Base-by-base conservation (phyloP, 2,329 filamentous ascomycete genomes). In the Ophiosphaerella korrae region DNA sequence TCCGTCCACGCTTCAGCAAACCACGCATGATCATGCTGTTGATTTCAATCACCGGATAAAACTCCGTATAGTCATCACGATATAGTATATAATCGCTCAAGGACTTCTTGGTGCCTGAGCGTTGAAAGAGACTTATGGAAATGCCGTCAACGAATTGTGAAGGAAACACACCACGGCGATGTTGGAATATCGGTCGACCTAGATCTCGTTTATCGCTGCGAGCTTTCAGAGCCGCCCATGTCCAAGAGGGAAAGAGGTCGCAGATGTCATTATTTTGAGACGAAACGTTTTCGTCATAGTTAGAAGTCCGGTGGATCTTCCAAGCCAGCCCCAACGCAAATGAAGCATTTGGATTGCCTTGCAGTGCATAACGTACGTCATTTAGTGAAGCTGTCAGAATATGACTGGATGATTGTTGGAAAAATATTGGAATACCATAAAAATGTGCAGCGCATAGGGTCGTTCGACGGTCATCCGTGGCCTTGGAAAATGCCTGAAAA, bases 201-300 rank as follows among this genome's bases (percentile, higher is more conserved):
- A 18, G 33, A 14, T 29, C 33, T 23, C 12, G 6, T 12, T 31
- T 18, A 2, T 13, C 35, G 9, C 14, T 34, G 7, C 11, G 13
- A 16, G 43, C 43, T 26, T 46, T 46, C 16, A 39, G 3, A 4
- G 9, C 24, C n/a, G 43, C 43, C 43, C 43, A 46, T 3, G 34
- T 39, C 43, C 34, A 46, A 3, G 43, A 46, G 3, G 43, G 43
- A 23, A 35, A 44, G 5, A 14, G 31, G 11, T 14, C 24, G 18
- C 26, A 11, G 11, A 34, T 12, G 13, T 7, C 14, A 34, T 6
- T 34, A 34, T 14, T 34, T 13, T 12, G 13, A n/a, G 2, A 9
- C 1, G 33, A n/a, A 34, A 14, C 33, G 6, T 34, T 12, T 9
- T 34, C 6, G 12, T 2, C 33, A 34, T 12, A 9, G 33, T 14